These are phyloP conservation scores for Phlyctochytrium bullatum DNA, from an alignment of 192 early-diverging fungal genomes.

Conservation along the genomic window DNA sequence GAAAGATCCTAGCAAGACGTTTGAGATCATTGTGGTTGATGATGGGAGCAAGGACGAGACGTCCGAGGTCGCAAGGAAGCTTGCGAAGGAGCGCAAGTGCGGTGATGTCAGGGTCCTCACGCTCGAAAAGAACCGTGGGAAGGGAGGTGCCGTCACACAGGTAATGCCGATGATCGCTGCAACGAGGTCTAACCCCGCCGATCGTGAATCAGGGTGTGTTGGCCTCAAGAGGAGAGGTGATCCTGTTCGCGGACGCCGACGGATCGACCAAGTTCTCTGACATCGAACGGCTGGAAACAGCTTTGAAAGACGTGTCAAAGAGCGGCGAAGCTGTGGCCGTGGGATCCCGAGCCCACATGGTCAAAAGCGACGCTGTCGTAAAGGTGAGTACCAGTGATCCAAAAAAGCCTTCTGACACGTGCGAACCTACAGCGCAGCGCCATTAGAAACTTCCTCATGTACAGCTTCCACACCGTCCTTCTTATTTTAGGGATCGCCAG, in stretches of 20 bases:
- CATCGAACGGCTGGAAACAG: conserved; percentile 56
- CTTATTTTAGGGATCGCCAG: conserved; percentile 81
- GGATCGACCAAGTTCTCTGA: conserved; percentile 92
- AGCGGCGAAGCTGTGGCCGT: conserved; percentile 70
- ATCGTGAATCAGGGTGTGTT: conserved; percentile 92
- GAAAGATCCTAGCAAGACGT: conserved; percentile 19
- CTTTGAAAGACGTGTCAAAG: conserved; percentile 35
- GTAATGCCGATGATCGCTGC: too few relatives aligned
- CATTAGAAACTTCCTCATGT: conserved; percentile 91
- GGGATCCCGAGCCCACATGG: conserved; percentile 91
- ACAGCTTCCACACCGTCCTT: conserved; percentile 89
- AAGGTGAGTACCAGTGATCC: conserved; percentile 53
- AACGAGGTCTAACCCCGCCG: too few relatives aligned
- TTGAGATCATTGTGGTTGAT: conserved; percentile 90
- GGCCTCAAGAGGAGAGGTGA: conserved; percentile 64
- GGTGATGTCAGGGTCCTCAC: conserved; percentile 55
- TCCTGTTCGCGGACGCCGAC: conserved; percentile 95
- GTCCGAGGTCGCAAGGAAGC: conserved; percentile 57
- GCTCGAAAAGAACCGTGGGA: conserved; percentile 83
- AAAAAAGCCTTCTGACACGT: neutral
- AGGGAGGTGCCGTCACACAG: conserved; percentile 91
- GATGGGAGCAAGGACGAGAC: conserved; percentile 88
- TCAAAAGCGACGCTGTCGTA: conserved; percentile 76
- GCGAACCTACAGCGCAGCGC: conserved; percentile 92
- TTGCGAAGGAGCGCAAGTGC: conserved; percentile 30